A percentile compares a stretch with the other conserved stretches of the same genome.
These are phyloP conservation scores for Fusarium humuli DNA, from an alignment of 2,329 filamentous ascomycete species.

Conservation along the genomic window DNA sequence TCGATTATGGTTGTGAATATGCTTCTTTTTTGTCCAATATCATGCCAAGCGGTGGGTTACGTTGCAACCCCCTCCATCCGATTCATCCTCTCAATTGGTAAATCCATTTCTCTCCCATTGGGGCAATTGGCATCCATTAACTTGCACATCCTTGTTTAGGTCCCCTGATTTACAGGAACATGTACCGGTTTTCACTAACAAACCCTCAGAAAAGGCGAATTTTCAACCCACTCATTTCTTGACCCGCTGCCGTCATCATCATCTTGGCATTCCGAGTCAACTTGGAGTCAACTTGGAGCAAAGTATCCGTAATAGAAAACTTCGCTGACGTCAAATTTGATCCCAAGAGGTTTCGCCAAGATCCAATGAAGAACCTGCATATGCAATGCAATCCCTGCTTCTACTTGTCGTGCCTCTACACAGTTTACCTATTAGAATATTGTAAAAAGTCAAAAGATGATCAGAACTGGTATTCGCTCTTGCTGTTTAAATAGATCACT, in stretches of 20 bases:
- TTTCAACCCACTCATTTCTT: constrained; percentile 28
- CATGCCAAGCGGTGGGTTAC: constrained; percentile 1
- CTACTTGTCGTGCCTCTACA: not conserved
- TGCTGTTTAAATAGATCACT: constrained; percentile 10
- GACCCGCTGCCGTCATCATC: constrained; percentile 40
- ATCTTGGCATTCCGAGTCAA: constrained; percentile 26
- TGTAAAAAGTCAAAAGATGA: constrained; percentile 18
- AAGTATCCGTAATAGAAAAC: not conserved
- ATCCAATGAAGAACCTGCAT: not conserved
- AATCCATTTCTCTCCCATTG: constrained; percentile 13
- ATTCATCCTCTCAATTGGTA: constrained; percentile 3
- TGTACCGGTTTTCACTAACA: not conserved
- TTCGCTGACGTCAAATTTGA: constrained; percentile 36
- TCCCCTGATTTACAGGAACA: constrained; percentile 35
- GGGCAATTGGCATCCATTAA: not conserved
- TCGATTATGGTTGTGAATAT: constrained; percentile 13
- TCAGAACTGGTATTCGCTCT: constrained; percentile 15
- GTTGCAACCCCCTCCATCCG: not conserved
- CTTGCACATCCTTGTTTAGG: constrained; percentile 1
- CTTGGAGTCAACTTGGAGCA: not conserved
- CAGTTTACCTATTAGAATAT: constrained; percentile 1
- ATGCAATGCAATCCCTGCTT: not conserved
- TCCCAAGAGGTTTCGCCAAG: not conserved
- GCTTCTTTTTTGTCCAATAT: constrained; percentile 18
- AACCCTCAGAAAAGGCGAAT: not conserved